These are phyloP conservation scores for Xylaria longipes DNA, from an alignment of 495 filamentous ascomycete genomes.

Conservation along the genomic window DNA sequence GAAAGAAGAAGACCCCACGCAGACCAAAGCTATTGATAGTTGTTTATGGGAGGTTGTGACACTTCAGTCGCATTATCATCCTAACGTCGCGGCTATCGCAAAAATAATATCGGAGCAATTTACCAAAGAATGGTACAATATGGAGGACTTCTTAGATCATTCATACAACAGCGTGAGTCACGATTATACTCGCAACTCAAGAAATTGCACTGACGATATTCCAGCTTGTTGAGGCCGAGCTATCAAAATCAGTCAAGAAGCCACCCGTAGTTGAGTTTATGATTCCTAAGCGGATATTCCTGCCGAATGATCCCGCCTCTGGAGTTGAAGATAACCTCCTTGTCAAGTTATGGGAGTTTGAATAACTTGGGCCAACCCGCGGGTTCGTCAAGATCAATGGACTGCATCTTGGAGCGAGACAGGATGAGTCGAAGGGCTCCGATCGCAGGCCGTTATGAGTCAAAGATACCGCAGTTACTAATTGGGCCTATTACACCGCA, in stretches of 20 bases:
- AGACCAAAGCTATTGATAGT: slow-evolving; percentile 87
- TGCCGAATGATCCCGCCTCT: slow-evolving; percentile 53
- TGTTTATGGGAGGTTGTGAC: slow-evolving; percentile 94
- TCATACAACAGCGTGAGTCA: slow-evolving; percentile 81
- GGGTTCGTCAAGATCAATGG: background rate
- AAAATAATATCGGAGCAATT: slow-evolving; percentile 97
- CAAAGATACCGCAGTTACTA: slow-evolving; percentile 12
- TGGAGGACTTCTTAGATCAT: slow-evolving; percentile 97
- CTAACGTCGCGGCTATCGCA: slow-evolving; percentile 92
- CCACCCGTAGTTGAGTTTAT: slow-evolving; percentile 88
- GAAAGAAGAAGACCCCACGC: slow-evolving; percentile 78
- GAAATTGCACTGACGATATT: slow-evolving; percentile 34
- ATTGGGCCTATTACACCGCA: slow-evolving; percentile 19
- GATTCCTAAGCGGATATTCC: slow-evolving; percentile 90
- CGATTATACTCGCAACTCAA: background rate
- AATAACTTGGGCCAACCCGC: slow-evolving; percentile 24
- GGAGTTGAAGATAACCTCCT: slow-evolving; percentile 55
- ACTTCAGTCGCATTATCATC: slow-evolving; percentile 92
- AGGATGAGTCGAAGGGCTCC: slow-evolving; percentile 14
- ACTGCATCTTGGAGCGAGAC: background rate
- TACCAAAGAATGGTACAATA: slow-evolving; percentile 88
- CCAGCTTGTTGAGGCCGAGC: slow-evolving; percentile 80
- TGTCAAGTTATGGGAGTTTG: slow-evolving; percentile 64
- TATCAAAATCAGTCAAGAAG: slow-evolving; percentile 82
- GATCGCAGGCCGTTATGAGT: slow-evolving; percentile 23